Base-by-base conservation (phyloP, 2,329 filamentous ascomycete species). In the Alternaria sp. region DNA sequence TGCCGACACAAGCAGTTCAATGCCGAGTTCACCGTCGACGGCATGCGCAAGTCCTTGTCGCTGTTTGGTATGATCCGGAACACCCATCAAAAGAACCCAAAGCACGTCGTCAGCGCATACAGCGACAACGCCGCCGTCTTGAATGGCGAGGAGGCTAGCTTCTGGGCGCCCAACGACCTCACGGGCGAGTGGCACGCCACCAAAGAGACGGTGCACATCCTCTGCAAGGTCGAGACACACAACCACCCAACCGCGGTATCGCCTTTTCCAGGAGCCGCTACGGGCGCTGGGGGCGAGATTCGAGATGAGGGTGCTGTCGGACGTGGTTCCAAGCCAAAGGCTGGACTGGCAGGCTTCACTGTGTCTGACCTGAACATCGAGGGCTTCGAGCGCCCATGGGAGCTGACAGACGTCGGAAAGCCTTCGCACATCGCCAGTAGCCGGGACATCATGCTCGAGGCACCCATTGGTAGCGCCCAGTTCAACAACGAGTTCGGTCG, bases 401-500 rank as follows among this genome's bases (percentile, higher is more conserved):
- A 99, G 77, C 81, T 91, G 31, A 63, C 64, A 26, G 91, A 97
- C 72, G 86, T 97, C 55, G 95, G 95, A 49, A 93, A 90, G 73
- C 95, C 95, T 4, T 85, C 87, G 42, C 95, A 99, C 79, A 95
- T 97, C 72, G 93, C 95, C 21, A 96, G 92, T 80, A 93, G 91
- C 79, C 82, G 97, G 36, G 93, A 98, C 74, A 98, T 99, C 69
- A 98, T 99, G 94, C 83, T 98, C 10, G 94, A 99, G 76, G 95
- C 93, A 0, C 95, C 95, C 0, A 95, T 99, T 68, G 95, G 95
- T 34, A 95, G 91, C 70, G 95, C 95, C 50, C 88, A 92, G 21
- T 98, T 96, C 83, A 98, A 98, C 82, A 99, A 99, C 74, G 95
- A 97, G 73, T 99, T 98, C 71, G 95, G 95, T 26, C 87, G 95